A percentile compares a stretch with the other conserved stretches of the same genome.
Evolutionary conservation across 305 asterid species (phyloP).

Genomic region (Solanum hybrid): DNA sequence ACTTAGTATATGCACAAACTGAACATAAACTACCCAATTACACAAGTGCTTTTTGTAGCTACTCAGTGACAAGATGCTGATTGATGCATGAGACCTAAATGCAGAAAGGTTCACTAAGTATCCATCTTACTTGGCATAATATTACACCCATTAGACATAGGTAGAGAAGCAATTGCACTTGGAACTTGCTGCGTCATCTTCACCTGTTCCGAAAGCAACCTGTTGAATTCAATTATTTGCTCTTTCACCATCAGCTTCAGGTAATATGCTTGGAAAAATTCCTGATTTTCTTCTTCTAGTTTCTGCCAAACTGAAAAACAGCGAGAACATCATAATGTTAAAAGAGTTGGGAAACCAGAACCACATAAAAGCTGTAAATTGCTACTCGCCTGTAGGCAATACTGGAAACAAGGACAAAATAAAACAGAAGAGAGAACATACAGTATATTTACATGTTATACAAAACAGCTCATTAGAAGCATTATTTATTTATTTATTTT

Average conservation of each 20-base stretch:
- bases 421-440: not conserved
- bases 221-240: conserved; percentile 76
- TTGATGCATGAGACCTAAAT: not conserved
- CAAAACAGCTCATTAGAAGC: not conserved
- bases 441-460: not conserved
- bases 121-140: conserved; percentile 53
- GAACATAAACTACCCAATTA: not conserved
- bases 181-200: conserved; percentile 46
- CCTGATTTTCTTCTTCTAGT: conserved; percentile 76
- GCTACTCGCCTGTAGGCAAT: not conserved
- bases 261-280: conserved; percentile 73
- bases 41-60: not conserved
- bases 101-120: conserved; percentile 6
- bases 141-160: conserved; percentile 56
- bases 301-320: conserved; percentile 72
- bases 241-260: conserved; percentile 59
- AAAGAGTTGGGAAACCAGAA: not conserved
- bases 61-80: conserved; percentile 6
- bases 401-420: not conserved
- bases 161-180: conserved; percentile 36
- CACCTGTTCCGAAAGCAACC: conserved; percentile 59
- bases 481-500: too few species aligned
- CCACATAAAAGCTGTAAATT: not conserved
- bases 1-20: not conserved
- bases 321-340: conserved; percentile 4